Base-by-base conservation (phyloP, 192 early-diverging fungal species). In the Coemansia sp. region DNA sequence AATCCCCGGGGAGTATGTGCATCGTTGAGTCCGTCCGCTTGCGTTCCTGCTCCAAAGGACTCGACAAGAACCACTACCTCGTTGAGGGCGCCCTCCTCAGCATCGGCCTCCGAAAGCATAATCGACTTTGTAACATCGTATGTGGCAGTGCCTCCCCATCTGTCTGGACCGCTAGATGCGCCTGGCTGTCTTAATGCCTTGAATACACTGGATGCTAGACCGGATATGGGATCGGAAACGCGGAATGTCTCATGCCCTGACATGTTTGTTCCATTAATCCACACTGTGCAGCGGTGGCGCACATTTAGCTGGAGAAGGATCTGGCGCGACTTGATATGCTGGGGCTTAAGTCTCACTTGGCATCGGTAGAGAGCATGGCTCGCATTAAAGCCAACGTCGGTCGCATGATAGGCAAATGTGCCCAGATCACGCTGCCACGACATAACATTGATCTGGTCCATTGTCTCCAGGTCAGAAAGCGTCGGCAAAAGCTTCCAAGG, bases 191-290 rank as follows among this genome's bases (percentile, higher is more conserved):
- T 60, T 53, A 73, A 55, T 7, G 79, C 65, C 12, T 76, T 68
- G 7, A 67, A 66, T 20, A 37, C 32, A 17, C 64, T 51, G 11
- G 67, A 22, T 0, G 53, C 13, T 9, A 63, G 37, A 9, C 72
- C 63, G 5, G 91, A 69, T 38, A 64, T 55, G 11, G 85, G 65
- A 5, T 87, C 42, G 44, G 81, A 85, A 12, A 78, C 72, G 37
- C 88, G 88, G 68, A 93, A 92, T 0, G 91, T 92, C 61, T 89
- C 90, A 65, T 95, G 91, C 0, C 92, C 91, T 9, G 91, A 93
- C 63, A 91, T 76, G 65, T 91, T 87, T 38, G 83, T 57, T 0
- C 87, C 87, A 73, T 95, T 95, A 43, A 92, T 65, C 70, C 87
- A 87, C 19, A 92, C 70, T 0, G 89, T 90, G 61, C 83, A 85